Conservation (phyloP, 257 asterid genomes). For the Ehretia macrophylla region DNA sequence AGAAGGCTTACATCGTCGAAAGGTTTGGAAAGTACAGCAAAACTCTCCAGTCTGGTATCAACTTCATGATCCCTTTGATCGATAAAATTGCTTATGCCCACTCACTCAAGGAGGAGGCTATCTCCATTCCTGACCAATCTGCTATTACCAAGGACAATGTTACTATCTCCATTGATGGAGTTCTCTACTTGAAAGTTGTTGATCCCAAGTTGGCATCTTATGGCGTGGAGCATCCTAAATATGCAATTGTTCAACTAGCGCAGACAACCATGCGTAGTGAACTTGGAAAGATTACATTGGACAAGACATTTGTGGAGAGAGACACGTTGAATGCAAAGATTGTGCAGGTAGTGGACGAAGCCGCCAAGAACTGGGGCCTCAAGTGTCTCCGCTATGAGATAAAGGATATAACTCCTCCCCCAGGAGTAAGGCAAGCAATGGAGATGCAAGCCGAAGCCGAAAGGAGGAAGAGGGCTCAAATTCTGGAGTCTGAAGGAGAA, state of each 20-base stretch:
- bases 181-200: not conserved
- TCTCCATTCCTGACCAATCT: not conserved
- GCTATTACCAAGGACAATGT: slow-evolving; percentile 6
- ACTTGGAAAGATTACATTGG: no score
- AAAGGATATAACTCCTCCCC: slow-evolving; percentile 15
- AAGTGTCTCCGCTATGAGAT: slow-evolving; percentile 11
- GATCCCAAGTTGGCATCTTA: no score
- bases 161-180: slow-evolving; percentile 1
- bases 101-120: not conserved
- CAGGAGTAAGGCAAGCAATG: slow-evolving; percentile 15
- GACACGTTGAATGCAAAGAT: no score
- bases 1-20: not conserved
- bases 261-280: no score
- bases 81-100: not conserved
- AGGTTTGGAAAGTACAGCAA: not conserved
- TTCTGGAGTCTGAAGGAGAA: slow-evolving; percentile 16
- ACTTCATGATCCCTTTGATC: not conserved
- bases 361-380: slow-evolving; percentile 15
- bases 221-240: no score
- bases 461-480: slow-evolving; percentile 11
- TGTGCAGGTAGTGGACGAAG: slow-evolving; percentile 8
- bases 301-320: no score
- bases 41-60: not conserved
- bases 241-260: no score
- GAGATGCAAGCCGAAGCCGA: slow-evolving; percentile 17